Conservation (phyloP, 768 basidiomycete species). For the Russula griseocarnosa region DNA sequence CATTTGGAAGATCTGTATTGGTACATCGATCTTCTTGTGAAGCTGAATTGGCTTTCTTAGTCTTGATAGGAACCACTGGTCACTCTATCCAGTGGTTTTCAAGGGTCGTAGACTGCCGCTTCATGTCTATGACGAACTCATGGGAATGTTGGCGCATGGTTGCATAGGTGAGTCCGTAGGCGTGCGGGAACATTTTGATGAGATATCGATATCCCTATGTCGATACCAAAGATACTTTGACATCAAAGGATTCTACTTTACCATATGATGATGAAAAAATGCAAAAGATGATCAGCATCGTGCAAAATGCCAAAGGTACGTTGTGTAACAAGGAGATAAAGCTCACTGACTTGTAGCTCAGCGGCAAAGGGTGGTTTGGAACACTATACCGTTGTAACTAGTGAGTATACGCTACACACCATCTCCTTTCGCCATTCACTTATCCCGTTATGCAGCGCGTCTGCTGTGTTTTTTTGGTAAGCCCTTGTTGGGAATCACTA, state of each 20-base stretch:
- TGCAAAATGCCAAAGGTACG: conserved; percentile 15
- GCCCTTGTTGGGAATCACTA: too few species aligned
- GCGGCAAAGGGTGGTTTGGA: too few species aligned
- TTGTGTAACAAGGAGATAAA: too few species aligned
- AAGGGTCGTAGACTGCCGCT: conserved; percentile 11
- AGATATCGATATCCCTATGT: not conserved
- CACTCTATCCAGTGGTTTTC: conserved; percentile 30
- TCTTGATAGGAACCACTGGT: conserved; percentile 31
- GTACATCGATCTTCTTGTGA: conserved; percentile 12
- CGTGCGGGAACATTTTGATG: not conserved
- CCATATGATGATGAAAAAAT: conserved; percentile 18
- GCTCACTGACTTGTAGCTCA: too few species aligned
- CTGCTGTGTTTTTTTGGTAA: too few species aligned
- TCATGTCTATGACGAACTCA: conserved; percentile 32
- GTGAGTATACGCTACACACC: too few species aligned
- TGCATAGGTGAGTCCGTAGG: conserved; percentile 38
- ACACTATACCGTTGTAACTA: too few species aligned
- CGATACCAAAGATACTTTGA: conserved; percentile 12
- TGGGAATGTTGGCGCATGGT: conserved; percentile 38
- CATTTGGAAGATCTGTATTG: conserved; percentile 31
- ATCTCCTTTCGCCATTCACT: too few species aligned
- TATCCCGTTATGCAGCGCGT: too few species aligned
- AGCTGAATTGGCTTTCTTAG: not conserved
- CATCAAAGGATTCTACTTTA: conserved; percentile 16
- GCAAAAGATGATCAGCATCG: conserved; percentile 15